A percentile compares a stretch with the other conserved stretches of the same genome.
These are phyloP conservation scores for Colletotrichum plurivorum DNA, from an alignment of 2,329 filamentous ascomycete species.

Conservation along the genomic window DNA sequence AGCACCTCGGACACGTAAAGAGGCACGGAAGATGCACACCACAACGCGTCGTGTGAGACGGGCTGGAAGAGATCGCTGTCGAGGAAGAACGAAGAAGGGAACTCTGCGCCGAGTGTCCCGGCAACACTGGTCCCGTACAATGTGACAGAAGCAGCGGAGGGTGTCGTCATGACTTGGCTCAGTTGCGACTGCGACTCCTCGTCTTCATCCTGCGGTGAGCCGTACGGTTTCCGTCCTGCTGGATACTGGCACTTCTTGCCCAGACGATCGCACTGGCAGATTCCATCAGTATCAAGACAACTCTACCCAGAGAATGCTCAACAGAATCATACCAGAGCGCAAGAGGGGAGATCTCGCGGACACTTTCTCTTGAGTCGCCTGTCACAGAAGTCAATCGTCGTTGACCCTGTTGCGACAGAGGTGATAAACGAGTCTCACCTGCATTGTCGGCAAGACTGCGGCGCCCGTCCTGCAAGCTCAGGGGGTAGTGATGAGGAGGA, in stretches of 20 bases:
- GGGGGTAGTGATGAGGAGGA: neutral
- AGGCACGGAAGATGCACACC: neutral
- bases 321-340: constrained; percentile 41
- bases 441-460: constrained; percentile 12
- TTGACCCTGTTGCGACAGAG: neutral
- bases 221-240: constrained; percentile 12
- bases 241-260: constrained; percentile 45
- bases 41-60: constrained; percentile 11
- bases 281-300: too few species aligned
- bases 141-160: neutral
- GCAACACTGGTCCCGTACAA: neutral
- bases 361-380: constrained; percentile 39
- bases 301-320: too few species aligned
- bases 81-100: constrained; percentile 44
- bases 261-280: constrained; percentile 43
- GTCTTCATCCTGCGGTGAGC: neutral
- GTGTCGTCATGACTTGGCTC: neutral
- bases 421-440: neutral
- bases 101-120: neutral
- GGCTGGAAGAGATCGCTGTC: constrained; percentile 42
- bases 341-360: constrained; percentile 40
- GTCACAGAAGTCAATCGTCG: neutral
- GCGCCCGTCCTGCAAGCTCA: neutral
- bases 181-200: neutral
- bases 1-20: neutral